phyloP scores from a whole-genome alignment of 2,329 filamentous ascomycete species.

The Penicillium palitans region DNA sequence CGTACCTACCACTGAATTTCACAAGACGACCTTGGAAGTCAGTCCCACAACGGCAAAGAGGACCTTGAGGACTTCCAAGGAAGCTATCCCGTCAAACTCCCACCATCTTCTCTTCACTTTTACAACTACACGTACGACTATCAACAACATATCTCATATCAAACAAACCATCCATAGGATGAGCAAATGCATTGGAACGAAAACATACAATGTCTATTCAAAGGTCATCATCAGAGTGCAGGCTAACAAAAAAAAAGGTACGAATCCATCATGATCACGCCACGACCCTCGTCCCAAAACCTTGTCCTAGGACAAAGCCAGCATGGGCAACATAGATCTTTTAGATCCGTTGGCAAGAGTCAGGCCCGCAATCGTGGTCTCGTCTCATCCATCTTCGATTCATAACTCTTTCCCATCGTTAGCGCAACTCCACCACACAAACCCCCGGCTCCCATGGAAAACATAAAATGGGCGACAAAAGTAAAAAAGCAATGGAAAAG shows the following conservation, averaged over 20 bases:
- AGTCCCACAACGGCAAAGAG: not conserved
- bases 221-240: slow-evolving; percentile 28
- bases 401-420: slow-evolving; percentile 16
- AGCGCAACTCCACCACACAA: slow-evolving; percentile 16
- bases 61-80: slow-evolving; percentile 3
- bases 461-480: slow-evolving; percentile 9
- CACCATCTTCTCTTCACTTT: not conserved
- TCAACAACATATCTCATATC: not conserved
- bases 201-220: slow-evolving; percentile 29
- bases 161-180: slow-evolving; percentile 6
- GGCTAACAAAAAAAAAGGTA: slow-evolving; percentile 22
- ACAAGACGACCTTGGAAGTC: not conserved
- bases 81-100: not conserved
- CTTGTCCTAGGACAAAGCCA: slow-evolving; percentile 4
- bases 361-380: slow-evolving; percentile 15
- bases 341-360: slow-evolving; percentile 4
- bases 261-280: slow-evolving; percentile 17
- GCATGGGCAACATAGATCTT: not conserved
- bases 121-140: not conserved
- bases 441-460: slow-evolving; percentile 9
- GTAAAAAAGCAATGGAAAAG: slow-evolving; percentile 13
- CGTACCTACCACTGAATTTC: not conserved
- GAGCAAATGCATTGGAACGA: slow-evolving; percentile 23
- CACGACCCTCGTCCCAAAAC: slow-evolving; percentile 7
- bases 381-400: slow-evolving; percentile 14